Percentiles rank a stretch among this genome's conserved stretches.
Evolutionary conservation across 208 protist species (phyloP).

Genomic region (Polymyxa betae): DNA sequence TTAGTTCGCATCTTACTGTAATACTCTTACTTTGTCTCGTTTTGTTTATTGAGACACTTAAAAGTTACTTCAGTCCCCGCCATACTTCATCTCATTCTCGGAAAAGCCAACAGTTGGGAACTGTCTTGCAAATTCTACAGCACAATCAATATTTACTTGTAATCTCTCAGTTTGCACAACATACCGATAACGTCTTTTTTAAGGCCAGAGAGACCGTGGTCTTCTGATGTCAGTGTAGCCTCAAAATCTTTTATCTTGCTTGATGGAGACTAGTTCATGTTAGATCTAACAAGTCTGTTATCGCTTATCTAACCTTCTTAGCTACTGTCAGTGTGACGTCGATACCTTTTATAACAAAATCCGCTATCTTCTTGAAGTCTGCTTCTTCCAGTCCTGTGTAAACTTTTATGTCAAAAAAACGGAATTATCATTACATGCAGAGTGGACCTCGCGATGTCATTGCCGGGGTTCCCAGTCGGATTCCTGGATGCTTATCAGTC

Average conservation of each 20-base stretch:
- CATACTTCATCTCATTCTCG: constrained; percentile 48
- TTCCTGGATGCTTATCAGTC: constrained; percentile 80
- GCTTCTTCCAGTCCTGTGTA: constrained; percentile 75
- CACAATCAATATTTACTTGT: not conserved
- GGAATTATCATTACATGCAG: not conserved
- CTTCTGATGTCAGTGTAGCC: not conserved
- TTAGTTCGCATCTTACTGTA: not conserved
- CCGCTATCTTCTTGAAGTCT: constrained; percentile 84
- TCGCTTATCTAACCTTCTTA: not conserved
- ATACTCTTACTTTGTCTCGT: not conserved
- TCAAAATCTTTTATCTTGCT: constrained; percentile 29
- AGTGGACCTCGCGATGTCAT: constrained; percentile 86
- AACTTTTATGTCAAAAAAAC: not conserved
- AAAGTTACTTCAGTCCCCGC: not conserved
- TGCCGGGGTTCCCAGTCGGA: constrained; percentile 90
- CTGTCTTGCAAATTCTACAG: constrained; percentile 7
- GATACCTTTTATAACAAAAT: constrained; percentile 83
- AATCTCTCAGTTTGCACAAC: not conserved
- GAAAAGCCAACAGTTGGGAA: constrained; percentile 13
- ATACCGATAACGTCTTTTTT: not conserved
- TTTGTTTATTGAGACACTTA: not conserved
- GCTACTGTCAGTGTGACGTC: constrained; percentile 72
- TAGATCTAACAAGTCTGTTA: not conserved
- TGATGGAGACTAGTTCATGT: not conserved
- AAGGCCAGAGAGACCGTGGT: not conserved